Conservation (phyloP, 129 eudicot species). For the Silybum marianum region DNA sequence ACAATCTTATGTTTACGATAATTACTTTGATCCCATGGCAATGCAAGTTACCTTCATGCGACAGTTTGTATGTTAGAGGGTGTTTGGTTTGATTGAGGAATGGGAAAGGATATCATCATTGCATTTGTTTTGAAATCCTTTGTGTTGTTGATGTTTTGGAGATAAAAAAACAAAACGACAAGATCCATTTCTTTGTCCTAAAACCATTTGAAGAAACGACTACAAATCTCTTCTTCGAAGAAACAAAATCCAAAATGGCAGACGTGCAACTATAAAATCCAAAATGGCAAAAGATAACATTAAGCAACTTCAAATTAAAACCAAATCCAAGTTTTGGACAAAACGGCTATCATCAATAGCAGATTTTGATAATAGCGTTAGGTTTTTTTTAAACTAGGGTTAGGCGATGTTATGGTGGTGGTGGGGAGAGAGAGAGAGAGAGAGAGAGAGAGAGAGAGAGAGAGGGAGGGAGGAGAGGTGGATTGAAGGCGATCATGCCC, state of each 20-base stretch:
- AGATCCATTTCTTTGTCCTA: not conserved
- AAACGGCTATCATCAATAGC: not conserved
- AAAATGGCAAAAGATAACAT: not conserved
- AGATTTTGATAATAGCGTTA: not conserved
- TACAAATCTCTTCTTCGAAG: not conserved
- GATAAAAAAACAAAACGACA: not conserved
- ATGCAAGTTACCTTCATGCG: not conserved
- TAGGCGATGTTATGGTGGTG: not conserved
- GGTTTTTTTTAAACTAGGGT: not conserved
- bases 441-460: too few relatives aligned
- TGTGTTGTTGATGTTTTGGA: not conserved
- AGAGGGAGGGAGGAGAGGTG: not conserved
- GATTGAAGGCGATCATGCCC: too few relatives aligned
- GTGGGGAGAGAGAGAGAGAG: too few relatives aligned
- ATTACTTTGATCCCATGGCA: not conserved
- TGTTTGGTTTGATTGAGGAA: not conserved
- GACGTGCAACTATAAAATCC: not conserved
- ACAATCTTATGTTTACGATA: not conserved
- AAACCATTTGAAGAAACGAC: not conserved
- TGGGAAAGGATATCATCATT: not conserved
- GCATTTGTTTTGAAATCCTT: not conserved
- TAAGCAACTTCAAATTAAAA: not conserved
- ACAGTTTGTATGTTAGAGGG: not conserved
- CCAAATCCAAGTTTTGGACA: not conserved
- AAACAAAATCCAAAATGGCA: not conserved